These are phyloP conservation scores for Ophiorrhiza pumila DNA, from an alignment of 257 asterid genomes.

Conservation along the genomic window DNA sequence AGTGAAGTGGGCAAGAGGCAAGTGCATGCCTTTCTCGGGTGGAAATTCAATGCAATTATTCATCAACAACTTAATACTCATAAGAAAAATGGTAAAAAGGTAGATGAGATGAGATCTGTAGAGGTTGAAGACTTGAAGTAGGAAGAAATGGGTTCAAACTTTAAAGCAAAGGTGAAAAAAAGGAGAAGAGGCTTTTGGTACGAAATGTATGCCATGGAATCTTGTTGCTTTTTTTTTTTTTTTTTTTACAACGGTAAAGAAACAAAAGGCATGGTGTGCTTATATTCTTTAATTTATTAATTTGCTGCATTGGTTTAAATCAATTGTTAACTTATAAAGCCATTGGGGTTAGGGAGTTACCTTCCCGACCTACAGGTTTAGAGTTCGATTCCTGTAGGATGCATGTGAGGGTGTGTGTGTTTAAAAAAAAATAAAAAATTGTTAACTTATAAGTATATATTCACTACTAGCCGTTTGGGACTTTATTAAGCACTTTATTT, in stretches of 20 bases:
- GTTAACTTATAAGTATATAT: not conserved
- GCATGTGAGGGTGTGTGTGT: too few species aligned
- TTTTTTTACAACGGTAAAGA: conserved; percentile 18
- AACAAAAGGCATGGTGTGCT: not conserved
- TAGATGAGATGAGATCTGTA: not conserved
- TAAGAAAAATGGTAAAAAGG: not conserved
- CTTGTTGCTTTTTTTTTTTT: too few species aligned
- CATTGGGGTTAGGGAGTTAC: not conserved
- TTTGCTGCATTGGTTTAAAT: conserved; percentile 4
- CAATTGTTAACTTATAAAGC: not conserved
- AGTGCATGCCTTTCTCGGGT: not conserved
- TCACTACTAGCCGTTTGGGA: conserved; percentile 9
- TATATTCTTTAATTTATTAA: too few species aligned
- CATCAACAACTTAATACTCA: not conserved
- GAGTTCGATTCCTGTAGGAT: too few species aligned
- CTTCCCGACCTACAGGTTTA: too few species aligned
- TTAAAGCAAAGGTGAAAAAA: not conserved
- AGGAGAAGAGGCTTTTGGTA: too few species aligned
- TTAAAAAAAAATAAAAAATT: too few species aligned
- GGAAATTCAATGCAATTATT: conserved; percentile 1
- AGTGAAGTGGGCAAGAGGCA: not conserved
- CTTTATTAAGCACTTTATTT: not conserved
- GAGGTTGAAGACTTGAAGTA: too few species aligned
- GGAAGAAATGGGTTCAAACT: not conserved
- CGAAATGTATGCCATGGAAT: too few species aligned